These are phyloP conservation scores for Rhinocladiella similis DNA, from an alignment of 2,329 filamentous ascomycete genomes.

Conservation along the genomic window DNA sequence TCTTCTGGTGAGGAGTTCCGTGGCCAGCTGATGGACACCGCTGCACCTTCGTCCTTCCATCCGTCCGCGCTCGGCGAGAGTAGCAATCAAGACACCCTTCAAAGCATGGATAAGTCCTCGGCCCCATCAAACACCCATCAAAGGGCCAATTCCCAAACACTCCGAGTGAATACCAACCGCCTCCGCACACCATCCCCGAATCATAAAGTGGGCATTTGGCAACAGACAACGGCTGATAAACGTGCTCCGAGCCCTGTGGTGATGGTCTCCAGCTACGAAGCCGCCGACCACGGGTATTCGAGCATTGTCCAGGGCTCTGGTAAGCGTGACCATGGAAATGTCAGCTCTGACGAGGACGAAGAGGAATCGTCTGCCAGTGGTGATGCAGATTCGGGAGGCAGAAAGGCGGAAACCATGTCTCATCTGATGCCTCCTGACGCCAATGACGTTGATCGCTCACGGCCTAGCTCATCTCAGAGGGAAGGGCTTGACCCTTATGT, in stretches of 20 bases:
- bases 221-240: constrained; percentile 1
- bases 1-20: constrained; percentile 17
- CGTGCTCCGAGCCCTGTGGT: constrained; percentile 43
- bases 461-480: constrained; percentile 30
- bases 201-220: constrained; percentile 11
- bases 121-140: neutral
- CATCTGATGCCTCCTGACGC: constrained; percentile 23
- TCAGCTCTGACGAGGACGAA: constrained; percentile 32
- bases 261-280: constrained; percentile 39
- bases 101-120: constrained; percentile 2
- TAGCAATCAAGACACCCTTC: constrained; percentile 32
- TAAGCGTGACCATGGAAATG: constrained; percentile 35
- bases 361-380: neutral
- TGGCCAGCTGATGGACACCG: constrained; percentile 9
- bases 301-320: constrained; percentile 28
- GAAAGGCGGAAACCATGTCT: constrained; percentile 11
- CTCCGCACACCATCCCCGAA: constrained; percentile 10
- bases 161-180: constrained; percentile 16
- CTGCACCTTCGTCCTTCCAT: constrained; percentile 22
- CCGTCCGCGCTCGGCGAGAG: constrained; percentile 30
- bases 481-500: constrained; percentile 48
- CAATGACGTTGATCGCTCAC: neutral
- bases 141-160: constrained; percentile 7
- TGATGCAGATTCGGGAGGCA: neutral
- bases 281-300: neutral